These are phyloP conservation scores for Catunica adiposa DNA, from an alignment of 2,329 filamentous ascomycete genomes.

Conservation along the genomic window DNA sequence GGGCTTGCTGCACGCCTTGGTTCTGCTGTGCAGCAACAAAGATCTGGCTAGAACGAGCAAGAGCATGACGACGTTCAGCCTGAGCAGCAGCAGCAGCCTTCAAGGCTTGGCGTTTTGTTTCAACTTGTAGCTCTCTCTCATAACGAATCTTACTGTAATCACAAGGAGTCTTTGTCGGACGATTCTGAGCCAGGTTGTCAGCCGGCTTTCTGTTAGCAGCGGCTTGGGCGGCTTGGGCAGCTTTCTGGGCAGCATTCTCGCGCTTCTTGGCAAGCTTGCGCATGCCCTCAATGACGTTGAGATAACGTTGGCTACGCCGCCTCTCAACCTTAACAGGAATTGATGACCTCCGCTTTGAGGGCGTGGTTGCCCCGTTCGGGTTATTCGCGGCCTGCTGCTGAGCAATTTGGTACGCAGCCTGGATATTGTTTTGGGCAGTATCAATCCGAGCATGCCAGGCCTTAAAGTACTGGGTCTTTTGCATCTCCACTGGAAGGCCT, in stretches of 20 bases:
- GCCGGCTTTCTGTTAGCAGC: constrained; percentile 58
- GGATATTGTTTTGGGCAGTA: constrained; percentile 37
- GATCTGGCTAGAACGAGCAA: constrained; percentile 10
- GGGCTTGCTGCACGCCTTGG: not conserved
- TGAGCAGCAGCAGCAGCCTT: constrained; percentile 33
- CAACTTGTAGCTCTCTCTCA: constrained; percentile 60
- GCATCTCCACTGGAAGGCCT: constrained; percentile 80
- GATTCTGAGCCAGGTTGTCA: constrained; percentile 39
- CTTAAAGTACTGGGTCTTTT: constrained; percentile 90
- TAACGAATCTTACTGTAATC: constrained; percentile 82
- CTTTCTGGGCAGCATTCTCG: constrained; percentile 71
- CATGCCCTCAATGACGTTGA: constrained; percentile 86
- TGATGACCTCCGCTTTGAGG: constrained; percentile 46
- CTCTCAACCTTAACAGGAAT: constrained; percentile 74
- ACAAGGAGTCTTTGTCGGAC: constrained; percentile 56
- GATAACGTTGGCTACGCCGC: constrained; percentile 67
- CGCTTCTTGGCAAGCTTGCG: constrained; percentile 88
- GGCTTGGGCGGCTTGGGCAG: constrained; percentile 65
- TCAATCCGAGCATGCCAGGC: constrained; percentile 46
- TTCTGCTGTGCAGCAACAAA: not conserved
- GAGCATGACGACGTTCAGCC: constrained; percentile 32
- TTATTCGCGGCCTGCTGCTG: constrained; percentile 22
- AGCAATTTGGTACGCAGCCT: constrained; percentile 36
- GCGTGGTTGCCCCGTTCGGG: constrained; percentile 7
- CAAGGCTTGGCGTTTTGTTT: constrained; percentile 38